These are phyloP conservation scores for Leccinum longicurvipes DNA, from an alignment of 768 basidiomycete genomes.

Conservation along the genomic window DNA sequence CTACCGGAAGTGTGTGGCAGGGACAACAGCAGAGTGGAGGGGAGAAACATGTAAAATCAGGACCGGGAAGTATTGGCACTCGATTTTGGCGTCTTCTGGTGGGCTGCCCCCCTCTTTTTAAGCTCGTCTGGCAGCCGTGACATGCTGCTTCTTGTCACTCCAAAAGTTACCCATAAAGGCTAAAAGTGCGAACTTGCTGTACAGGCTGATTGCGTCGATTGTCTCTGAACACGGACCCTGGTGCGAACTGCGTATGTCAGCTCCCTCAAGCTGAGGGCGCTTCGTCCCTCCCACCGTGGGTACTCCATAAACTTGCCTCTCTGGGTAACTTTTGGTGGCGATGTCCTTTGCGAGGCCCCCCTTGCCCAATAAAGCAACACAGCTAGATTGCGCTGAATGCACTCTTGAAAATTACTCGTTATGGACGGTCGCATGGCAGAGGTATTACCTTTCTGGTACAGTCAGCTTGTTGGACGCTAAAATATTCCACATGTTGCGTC, in stretches of 20 bases:
- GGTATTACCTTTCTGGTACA: conserved; percentile 2
- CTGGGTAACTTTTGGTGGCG: conserved; percentile 24
- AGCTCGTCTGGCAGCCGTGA: conserved; percentile 3
- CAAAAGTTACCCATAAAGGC: conserved; percentile 27
- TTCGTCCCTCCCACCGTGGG: background rate
- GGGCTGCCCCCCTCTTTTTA: conserved; percentile 29
- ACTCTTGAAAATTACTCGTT: conserved; percentile 20
- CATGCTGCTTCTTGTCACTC: conserved; percentile 18
- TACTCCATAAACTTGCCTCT: conserved; percentile 14
- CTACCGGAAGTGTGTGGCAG: conserved; percentile 1
- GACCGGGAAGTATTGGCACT: conserved; percentile 1
- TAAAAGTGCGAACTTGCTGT: conserved; percentile 22
- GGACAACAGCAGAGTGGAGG: background rate
- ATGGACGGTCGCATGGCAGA: conserved; percentile 6
- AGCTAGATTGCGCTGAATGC: conserved; percentile 16
- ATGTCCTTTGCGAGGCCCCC: conserved; percentile 11
- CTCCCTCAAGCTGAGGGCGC: conserved; percentile 15
- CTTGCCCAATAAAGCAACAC: conserved; percentile 20
- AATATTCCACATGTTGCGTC: background rate
- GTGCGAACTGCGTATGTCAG: conserved; percentile 33
- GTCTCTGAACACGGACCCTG: conserved; percentile 19
- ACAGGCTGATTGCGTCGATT: conserved; percentile 20
- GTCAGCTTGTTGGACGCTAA: background rate
- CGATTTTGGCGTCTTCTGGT: conserved; percentile 10
- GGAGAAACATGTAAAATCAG: conserved; percentile 2